Conservation (phyloP, 2,329 filamentous ascomycete genomes). For the Aureobasidium sp. region DNA sequence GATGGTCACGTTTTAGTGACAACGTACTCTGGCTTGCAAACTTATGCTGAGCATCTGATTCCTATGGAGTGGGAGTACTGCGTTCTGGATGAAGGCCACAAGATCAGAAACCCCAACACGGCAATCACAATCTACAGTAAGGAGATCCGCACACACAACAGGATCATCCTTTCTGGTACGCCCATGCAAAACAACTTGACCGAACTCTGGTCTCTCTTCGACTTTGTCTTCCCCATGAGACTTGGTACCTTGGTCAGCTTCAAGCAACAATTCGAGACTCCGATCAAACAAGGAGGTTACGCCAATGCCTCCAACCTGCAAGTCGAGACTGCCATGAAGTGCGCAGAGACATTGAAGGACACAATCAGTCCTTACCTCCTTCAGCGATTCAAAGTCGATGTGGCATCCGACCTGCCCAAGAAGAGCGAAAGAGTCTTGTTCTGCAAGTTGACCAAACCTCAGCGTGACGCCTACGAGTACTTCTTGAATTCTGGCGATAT, state of each 20-base stretch:
- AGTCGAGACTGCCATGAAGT: constrained; percentile 88
- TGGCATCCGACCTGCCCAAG: constrained; percentile 85
- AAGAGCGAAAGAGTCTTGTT: constrained; percentile 96
- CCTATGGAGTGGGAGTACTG: constrained; percentile 87
- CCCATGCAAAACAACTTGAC: constrained; percentile 96
- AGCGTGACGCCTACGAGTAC: constrained; percentile 69
- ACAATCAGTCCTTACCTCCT: constrained; percentile 88
- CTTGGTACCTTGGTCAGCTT: constrained; percentile 88
- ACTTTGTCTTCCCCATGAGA: constrained; percentile 95
- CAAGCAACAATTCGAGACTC: constrained; percentile 83
- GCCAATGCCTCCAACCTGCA: constrained; percentile 90
- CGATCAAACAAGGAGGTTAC: constrained; percentile 88
- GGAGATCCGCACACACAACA: constrained; percentile 79
- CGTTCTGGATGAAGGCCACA: constrained; percentile 93
- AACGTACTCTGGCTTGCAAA: constrained; percentile 92
- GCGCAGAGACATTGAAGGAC: constrained; percentile 87
- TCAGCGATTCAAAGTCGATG: constrained; percentile 86
- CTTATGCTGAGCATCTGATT: constrained; percentile 74
- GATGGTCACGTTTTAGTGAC: constrained; percentile 92
- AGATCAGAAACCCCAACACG: constrained; percentile 94
- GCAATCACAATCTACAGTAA: constrained; percentile 94
- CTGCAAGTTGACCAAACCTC: constrained; percentile 76
- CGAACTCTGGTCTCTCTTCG: constrained; percentile 94
- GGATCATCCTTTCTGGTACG: constrained; percentile 89
- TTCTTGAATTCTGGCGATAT: constrained; percentile 82